A percentile compares a stretch with the other conserved stretches of the same genome.
Evolutionary conservation across 305 asterid genomes (phyloP).

Genomic region (Andrographis paniculata): DNA sequence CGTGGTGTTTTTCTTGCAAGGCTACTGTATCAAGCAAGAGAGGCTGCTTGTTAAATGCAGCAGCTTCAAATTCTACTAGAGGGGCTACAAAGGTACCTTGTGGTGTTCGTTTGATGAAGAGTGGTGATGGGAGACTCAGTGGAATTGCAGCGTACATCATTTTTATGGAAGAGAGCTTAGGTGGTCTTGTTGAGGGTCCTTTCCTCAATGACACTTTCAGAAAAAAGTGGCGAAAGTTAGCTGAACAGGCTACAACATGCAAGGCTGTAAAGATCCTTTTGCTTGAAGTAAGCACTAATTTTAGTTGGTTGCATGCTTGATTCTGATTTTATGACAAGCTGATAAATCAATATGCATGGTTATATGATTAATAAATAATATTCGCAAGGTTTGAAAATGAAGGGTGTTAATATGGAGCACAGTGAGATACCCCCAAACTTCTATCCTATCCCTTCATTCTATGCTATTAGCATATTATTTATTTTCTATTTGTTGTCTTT

Average conservation of each 20-base stretch:
- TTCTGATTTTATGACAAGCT: slow-evolving; percentile 8
- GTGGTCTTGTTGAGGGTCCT: slow-evolving; percentile 70
- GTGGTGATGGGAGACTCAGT: slow-evolving; percentile 59
- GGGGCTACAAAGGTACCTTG: slow-evolving; percentile 54
- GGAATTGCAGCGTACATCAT: slow-evolving; percentile 60
- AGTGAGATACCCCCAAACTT: too few species aligned
- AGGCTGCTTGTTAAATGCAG: slow-evolving; percentile 92
- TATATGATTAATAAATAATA: background rate
- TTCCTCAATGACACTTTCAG: slow-evolving; percentile 58
- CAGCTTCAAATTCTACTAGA: slow-evolving; percentile 80
- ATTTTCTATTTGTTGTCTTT: too few species aligned
- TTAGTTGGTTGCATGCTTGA: slow-evolving; percentile 14
- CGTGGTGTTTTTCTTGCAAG: slow-evolving; percentile 93
- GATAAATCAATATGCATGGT: background rate
- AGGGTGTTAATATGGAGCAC: background rate
- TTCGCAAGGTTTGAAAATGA: background rate
- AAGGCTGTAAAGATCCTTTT: slow-evolving; percentile 51
- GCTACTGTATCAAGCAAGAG: slow-evolving; percentile 66
- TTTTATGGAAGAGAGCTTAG: slow-evolving; percentile 87
- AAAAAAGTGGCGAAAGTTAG: slow-evolving; percentile 69
- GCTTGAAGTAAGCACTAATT: slow-evolving; percentile 58
- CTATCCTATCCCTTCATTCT: too few species aligned
- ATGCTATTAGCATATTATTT: too few species aligned
- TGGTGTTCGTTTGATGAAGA: slow-evolving; percentile 52
- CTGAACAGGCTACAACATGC: slow-evolving; percentile 59